Conservation (phyloP, 768 basidiomycete genomes). For the Tulasnella sp. region DNA sequence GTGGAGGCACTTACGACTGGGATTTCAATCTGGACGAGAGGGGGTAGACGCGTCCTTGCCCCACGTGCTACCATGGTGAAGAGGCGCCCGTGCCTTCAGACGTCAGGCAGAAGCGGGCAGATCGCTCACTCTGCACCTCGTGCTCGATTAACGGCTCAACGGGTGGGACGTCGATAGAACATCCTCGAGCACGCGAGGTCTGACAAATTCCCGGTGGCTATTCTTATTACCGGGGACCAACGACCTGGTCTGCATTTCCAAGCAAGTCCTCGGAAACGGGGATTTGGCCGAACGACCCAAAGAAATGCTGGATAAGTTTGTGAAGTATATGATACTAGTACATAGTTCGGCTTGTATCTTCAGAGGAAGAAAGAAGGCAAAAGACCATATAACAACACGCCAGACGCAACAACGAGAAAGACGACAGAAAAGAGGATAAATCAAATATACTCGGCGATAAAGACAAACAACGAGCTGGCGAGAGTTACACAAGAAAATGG, state of each 20-base stretch:
- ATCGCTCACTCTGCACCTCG: too few species aligned
- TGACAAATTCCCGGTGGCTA: background rate
- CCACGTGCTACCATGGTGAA: background rate
- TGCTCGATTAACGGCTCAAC: too few species aligned
- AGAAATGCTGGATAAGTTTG: background rate
- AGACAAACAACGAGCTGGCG: background rate
- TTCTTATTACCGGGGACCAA: background rate
- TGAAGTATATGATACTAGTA: background rate
- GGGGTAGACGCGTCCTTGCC: background rate
- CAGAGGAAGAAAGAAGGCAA: background rate
- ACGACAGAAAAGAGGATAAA: conserved; percentile 16
- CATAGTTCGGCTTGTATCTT: background rate
- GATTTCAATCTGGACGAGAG: background rate
- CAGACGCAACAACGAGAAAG: background rate
- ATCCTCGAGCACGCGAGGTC: too few species aligned
- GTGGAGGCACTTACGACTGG: background rate
- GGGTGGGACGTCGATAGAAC: too few species aligned
- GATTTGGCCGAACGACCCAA: background rate
- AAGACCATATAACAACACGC: background rate
- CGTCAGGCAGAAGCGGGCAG: background rate
- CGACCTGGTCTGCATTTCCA: too few species aligned
- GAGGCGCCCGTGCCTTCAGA: background rate
- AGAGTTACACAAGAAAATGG: background rate
- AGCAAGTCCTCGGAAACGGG: too few species aligned
- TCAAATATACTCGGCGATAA: conserved; percentile 17